These are phyloP conservation scores for Xanthoconium stramineum DNA, from an alignment of 768 basidiomycete species.

Conservation along the genomic window DNA sequence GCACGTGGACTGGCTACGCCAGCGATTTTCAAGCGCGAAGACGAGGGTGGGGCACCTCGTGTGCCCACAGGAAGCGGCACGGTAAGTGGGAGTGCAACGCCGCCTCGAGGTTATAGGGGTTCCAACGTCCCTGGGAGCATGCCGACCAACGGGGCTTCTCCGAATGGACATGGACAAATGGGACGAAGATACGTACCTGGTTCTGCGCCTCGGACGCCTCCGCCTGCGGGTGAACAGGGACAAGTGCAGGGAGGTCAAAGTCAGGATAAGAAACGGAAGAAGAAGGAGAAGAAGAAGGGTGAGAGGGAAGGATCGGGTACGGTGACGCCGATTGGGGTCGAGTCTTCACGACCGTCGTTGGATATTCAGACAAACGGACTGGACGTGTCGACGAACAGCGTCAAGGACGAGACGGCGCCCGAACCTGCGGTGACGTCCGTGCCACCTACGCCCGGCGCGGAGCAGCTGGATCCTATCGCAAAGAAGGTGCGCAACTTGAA, in stretches of 20 bases:
- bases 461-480: conserved; percentile 70
- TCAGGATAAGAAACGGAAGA: conserved; percentile 43
- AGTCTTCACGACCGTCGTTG: conserved; percentile 33
- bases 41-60: conserved; percentile 71
- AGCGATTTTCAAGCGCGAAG: conserved; percentile 85
- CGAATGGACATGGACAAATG: conserved; percentile 30
- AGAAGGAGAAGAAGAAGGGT: conserved; percentile 57
- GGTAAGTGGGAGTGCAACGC: conserved; percentile 55
- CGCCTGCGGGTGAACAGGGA: conserved; percentile 37
- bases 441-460: conserved; percentile 54
- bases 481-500: conserved; percentile 95
- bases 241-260: conserved; percentile 28
- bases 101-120: conserved; percentile 59
- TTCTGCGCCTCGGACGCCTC: conserved; percentile 51
- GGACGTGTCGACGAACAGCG: conserved; percentile 13
- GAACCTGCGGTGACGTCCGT: conserved; percentile 27
- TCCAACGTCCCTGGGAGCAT: conserved; percentile 52
- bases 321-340: conserved; percentile 27
- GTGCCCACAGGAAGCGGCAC: conserved; percentile 38
- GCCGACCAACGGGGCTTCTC: conserved; percentile 30
- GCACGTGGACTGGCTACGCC: conserved; percentile 89
- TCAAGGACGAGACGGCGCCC: conserved; percentile 5
- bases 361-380: conserved; percentile 35
- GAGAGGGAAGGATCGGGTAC: conserved; percentile 31
- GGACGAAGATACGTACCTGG: conserved; percentile 63